Evolutionary conservation across 2,329 filamentous ascomycete genomes (phyloP).

Genomic region (Nemania serpens): DNA sequence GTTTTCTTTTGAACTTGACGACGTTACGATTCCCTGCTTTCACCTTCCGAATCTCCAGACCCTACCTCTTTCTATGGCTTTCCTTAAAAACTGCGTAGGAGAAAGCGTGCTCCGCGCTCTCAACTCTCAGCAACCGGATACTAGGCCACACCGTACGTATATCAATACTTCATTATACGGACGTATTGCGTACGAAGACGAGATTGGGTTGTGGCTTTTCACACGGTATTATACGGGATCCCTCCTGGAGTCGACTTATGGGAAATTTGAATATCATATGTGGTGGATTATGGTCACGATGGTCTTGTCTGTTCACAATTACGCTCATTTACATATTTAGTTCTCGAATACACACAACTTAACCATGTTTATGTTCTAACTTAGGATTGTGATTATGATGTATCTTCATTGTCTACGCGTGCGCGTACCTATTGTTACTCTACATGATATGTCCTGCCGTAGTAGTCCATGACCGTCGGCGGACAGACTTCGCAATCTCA

Average conservation of each 20-base stretch:
- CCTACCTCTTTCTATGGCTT: background rate
- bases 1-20: background rate
- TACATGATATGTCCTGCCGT: conserved; percentile 7
- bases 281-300: too few relatives aligned
- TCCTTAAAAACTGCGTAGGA: background rate
- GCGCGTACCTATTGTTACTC: conserved; percentile 11
- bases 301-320: background rate
- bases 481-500: background rate
- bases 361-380: background rate
- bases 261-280: background rate
- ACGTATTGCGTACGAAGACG: background rate
- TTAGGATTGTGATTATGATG: background rate
- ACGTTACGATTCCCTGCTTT: conserved; percentile 6
- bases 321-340: conserved; percentile 5
- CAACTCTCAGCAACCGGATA: background rate
- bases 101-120: background rate
- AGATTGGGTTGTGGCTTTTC: background rate
- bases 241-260: background rate
- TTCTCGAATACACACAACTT: background rate
- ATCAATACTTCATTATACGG: background rate
- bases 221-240: background rate
- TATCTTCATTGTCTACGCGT: background rate
- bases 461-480: background rate
- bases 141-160: too few relatives aligned
- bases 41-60: background rate